Evolutionary conservation across 345 rosid species (phyloP).

Genomic region (Citrus sp.): DNA sequence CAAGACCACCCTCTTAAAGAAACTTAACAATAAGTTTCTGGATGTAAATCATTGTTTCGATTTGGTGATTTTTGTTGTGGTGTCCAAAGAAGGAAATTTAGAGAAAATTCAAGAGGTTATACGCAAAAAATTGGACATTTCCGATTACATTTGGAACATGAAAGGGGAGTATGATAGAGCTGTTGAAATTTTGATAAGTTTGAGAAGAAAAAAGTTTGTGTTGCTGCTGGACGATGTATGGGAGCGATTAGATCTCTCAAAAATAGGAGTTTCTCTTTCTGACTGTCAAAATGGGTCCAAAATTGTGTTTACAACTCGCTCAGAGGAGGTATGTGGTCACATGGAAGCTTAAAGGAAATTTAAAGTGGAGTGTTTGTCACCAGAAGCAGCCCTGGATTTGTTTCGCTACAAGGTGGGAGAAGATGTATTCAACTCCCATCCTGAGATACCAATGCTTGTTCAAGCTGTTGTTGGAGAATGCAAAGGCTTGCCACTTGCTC

Average conservation of each 20-base stretch:
- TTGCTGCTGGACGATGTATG: constrained; percentile 13
- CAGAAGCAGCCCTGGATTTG: constrained; percentile 11
- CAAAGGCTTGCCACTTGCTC: constrained; percentile 23
- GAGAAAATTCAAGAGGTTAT: background rate
- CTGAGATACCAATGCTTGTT: constrained; percentile 4
- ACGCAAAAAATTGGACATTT: background rate
- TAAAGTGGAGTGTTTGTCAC: constrained; percentile 9
- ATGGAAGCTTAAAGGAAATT: constrained; percentile 23
- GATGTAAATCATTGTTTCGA: background rate
- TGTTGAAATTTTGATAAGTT: background rate
- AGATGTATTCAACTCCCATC: constrained; percentile 2
- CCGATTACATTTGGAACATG: background rate
- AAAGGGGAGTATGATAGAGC: background rate
- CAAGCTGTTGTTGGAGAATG: constrained; percentile 15
- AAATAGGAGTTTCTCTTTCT: constrained; percentile 20
- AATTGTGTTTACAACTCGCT: constrained; percentile 26
- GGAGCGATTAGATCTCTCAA: background rate
- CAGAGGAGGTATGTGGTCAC: constrained; percentile 17
- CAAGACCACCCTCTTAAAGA: constrained; percentile 1
- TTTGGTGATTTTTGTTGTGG: background rate
- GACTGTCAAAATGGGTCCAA: background rate
- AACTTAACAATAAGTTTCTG: background rate
- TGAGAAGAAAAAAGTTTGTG: constrained; percentile 8
- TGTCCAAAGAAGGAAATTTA: background rate
- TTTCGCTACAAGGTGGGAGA: constrained; percentile 19